Base-by-base conservation (phyloP, 2,329 filamentous ascomycete species). In the Coccinonectria pachysandricola region DNA sequence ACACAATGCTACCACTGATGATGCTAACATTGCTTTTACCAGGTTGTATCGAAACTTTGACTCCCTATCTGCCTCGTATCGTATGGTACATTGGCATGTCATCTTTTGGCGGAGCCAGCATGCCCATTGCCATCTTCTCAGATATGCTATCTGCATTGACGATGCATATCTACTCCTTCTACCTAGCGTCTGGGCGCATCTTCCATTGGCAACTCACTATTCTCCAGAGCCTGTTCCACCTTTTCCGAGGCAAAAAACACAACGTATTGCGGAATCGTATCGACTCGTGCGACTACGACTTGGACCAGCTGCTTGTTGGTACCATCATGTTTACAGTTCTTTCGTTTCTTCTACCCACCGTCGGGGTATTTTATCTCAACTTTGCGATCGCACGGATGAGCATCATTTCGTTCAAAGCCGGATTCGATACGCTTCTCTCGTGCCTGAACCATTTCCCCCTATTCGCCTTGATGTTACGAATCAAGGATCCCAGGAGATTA, bases 181-280 rank as follows among this genome's bases (percentile, higher is more conserved):
- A 98, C 55, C 79, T 96, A 31, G 88, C 92, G 10, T 94, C 87
- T 7, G 91, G 91, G 3, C 79, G 91, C 26, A 96, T 98, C 46
- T 98, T 88, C 56, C 86, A 96, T 58, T 98, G 91, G 91, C 91
- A 98, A 57, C 75, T 98, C 35, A 93, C 82, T 4, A 96, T 98
- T 36, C 79, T 98, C 39, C 79, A 88, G 39, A 96, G 88, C 8
- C 75, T 98, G n/a, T 98, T 98, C 56, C 92, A 98, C 52, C 75
- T 98, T 7, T 98, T 98, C 52, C 83, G 88, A 16, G 92, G 91
- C 32, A 96, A 95, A 62, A 98, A 98, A 56, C 81, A 93, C 50
- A 98, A 98, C 43, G 80, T 98, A 10, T 71, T 98, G 12, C 81
- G 92, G 35, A 94, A 95, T 49, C 86, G 91, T 57, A 96, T 98